Conservation (phyloP, 352 stramenopile species). For the Phytophthora agathidicida region DNA sequence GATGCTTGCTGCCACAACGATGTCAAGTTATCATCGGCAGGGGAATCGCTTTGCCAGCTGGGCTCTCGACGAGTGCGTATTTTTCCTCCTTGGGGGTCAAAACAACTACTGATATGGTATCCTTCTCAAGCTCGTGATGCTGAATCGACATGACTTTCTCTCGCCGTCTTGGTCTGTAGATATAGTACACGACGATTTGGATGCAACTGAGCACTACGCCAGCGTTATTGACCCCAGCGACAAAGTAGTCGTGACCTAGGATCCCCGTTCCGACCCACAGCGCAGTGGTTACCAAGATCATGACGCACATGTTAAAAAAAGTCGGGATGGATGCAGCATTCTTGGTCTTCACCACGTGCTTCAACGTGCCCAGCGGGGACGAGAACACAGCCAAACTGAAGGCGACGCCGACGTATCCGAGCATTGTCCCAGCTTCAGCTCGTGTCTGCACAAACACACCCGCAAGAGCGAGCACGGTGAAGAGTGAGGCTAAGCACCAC, state of each 20-base stretch:
- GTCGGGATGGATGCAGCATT: slow-evolving; percentile 33
- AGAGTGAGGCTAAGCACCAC: slow-evolving; percentile 8
- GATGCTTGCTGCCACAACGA: too few relatives aligned
- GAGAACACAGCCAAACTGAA: slow-evolving; percentile 36
- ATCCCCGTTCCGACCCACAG: slow-evolving; percentile 25
- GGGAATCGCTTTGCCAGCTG: slow-evolving; percentile 16
- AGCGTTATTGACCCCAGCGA: slow-evolving; percentile 32
- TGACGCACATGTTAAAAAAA: slow-evolving; percentile 34
- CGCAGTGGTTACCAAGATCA: slow-evolving; percentile 20
- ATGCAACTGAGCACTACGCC: slow-evolving; percentile 42
- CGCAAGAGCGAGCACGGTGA: not conserved
- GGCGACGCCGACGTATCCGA: slow-evolving; percentile 15
- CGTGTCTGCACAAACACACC: slow-evolving; percentile 8
- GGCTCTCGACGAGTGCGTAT: slow-evolving; percentile 12
- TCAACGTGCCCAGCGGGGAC: slow-evolving; percentile 48
- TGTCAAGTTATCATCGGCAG: slow-evolving; percentile 19
- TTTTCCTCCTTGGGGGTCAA: slow-evolving; percentile 8
- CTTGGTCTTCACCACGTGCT: slow-evolving; percentile 43
- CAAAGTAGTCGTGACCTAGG: slow-evolving; percentile 29
- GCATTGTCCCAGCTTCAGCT: not conserved
- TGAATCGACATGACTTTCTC: not conserved
- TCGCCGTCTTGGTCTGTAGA: slow-evolving; percentile 30
- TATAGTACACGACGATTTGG: slow-evolving; percentile 55
- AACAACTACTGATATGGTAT: not conserved
- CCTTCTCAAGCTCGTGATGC: slow-evolving; percentile 2